phyloP scores from a whole-genome alignment of 2,329 filamentous ascomycete species.

The Leptographium procerum region DNA sequence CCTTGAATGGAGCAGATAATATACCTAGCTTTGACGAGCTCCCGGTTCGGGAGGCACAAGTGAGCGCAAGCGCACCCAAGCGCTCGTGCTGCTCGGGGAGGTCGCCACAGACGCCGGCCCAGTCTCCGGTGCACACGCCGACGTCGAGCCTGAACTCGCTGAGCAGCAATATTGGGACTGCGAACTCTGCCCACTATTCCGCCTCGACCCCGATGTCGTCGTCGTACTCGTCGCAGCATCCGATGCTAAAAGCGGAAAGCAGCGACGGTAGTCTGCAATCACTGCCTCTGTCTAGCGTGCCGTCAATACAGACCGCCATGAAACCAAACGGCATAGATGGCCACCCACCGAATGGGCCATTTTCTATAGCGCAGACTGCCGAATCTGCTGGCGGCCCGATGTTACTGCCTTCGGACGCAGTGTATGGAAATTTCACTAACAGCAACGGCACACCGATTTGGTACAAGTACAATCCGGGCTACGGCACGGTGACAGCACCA shows the following conservation, averaged over 20 bases:
- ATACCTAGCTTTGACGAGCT: slow-evolving; percentile 1
- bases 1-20: neutral
- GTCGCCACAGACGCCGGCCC: neutral
- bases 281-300: neutral
- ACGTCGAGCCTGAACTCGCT: slow-evolving; percentile 11
- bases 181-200: slow-evolving; percentile 3
- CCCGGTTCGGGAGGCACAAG: neutral
- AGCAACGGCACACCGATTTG: slow-evolving; percentile 5
- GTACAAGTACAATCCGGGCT: slow-evolving; percentile 12
- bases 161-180: slow-evolving; percentile 4
- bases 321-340: neutral
- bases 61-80: neutral
- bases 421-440: neutral
- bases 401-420: neutral
- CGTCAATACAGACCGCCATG: neutral
- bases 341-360: neutral
- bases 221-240: slow-evolving; percentile 5
- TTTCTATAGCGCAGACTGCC: neutral
- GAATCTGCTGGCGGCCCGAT: neutral
- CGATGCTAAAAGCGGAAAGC: slow-evolving; percentile 5
- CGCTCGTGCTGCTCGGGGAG: slow-evolving; percentile 6
- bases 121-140: slow-evolving; percentile 9
- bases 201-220: slow-evolving; percentile 4
- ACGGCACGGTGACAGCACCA: slow-evolving; percentile 12
- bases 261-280: neutral